These are phyloP conservation scores for Inonotus hispidus DNA, from an alignment of 1,284 basidiomycete species.

Conservation along the genomic window DNA sequence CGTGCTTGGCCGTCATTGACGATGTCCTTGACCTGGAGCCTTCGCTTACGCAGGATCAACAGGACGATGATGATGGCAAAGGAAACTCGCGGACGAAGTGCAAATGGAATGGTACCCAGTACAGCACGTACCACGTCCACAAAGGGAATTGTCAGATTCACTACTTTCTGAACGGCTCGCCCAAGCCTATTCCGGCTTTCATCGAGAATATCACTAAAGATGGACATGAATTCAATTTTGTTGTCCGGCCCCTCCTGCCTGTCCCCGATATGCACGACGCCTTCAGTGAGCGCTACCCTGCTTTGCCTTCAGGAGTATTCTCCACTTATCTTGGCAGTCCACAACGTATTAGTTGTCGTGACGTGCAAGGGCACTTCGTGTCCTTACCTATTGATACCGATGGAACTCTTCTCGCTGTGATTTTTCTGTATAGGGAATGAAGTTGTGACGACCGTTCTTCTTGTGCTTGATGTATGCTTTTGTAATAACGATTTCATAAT, in stretches of 20 bases:
- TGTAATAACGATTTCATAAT: too few relatives aligned
- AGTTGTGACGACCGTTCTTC: too few relatives aligned
- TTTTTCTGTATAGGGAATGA: too few relatives aligned
- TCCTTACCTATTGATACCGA: too few relatives aligned
- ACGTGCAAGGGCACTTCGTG: too few relatives aligned
- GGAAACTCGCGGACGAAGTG: not conserved
- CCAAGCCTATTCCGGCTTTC: not conserved
- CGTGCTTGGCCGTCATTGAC: not conserved
- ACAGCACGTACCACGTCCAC: not conserved
- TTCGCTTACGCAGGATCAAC: not conserved
- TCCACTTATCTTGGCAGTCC: too few relatives aligned
- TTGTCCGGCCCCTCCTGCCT: not conserved
- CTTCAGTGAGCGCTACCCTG: too few relatives aligned
- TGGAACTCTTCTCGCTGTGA: too few relatives aligned
- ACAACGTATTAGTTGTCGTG: too few relatives aligned
- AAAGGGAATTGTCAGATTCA: not conserved
- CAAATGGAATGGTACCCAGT: not conserved
- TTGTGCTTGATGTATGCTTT: too few relatives aligned
- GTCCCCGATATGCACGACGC: too few relatives aligned
- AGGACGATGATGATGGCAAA: not conserved
- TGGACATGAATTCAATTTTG: not conserved
- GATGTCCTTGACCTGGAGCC: not conserved
- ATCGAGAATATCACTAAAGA: not conserved
- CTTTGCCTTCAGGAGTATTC: too few relatives aligned
- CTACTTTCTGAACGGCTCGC: not conserved